phyloP scores from a whole-genome alignment of 768 basidiomycete genomes.

The Austroboletus eburneus region DNA sequence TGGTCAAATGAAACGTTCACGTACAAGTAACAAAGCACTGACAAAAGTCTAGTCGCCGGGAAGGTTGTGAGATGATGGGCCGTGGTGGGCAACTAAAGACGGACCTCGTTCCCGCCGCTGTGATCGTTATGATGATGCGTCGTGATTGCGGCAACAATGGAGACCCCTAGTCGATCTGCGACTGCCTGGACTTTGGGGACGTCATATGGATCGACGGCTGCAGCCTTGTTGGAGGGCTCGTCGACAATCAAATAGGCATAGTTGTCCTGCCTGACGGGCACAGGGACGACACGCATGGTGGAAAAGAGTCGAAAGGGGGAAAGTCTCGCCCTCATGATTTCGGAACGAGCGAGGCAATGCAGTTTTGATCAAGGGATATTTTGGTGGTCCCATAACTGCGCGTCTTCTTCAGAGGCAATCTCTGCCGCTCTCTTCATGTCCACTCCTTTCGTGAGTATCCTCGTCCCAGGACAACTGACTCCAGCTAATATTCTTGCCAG shows the following conservation, averaged over 20 bases:
- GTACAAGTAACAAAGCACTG: conserved; percentile 8
- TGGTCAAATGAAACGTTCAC: conserved; percentile 16
- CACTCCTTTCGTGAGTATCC: too few species aligned
- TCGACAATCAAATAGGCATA: conserved; percentile 84
- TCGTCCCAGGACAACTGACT: too few species aligned
- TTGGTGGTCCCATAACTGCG: neutral
- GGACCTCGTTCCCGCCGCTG: conserved; percentile 79
- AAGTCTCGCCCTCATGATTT: conserved; percentile 7
- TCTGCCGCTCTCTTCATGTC: too few species aligned
- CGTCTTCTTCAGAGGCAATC: too few species aligned
- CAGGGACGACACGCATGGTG: conserved; percentile 70
- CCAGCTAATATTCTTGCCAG: neutral
- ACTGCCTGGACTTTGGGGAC: conserved; percentile 61
- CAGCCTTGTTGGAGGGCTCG: conserved; percentile 59
- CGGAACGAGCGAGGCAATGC: conserved; percentile 16
- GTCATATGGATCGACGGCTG: conserved; percentile 79
- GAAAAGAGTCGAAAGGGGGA: conserved; percentile 12
- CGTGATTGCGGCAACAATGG: conserved; percentile 71
- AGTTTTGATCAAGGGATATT: conserved; percentile 11
- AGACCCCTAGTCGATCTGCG: conserved; percentile 58
- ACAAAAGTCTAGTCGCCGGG: conserved; percentile 27
- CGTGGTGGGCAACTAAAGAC: conserved; percentile 7
- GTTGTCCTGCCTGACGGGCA: conserved; percentile 79
- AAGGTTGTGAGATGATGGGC: conserved; percentile 10
- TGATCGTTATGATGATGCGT: conserved; percentile 94